phyloP scores from a whole-genome alignment of 1,284 basidiomycete genomes.

The Sporisorium sorghi region DNA sequence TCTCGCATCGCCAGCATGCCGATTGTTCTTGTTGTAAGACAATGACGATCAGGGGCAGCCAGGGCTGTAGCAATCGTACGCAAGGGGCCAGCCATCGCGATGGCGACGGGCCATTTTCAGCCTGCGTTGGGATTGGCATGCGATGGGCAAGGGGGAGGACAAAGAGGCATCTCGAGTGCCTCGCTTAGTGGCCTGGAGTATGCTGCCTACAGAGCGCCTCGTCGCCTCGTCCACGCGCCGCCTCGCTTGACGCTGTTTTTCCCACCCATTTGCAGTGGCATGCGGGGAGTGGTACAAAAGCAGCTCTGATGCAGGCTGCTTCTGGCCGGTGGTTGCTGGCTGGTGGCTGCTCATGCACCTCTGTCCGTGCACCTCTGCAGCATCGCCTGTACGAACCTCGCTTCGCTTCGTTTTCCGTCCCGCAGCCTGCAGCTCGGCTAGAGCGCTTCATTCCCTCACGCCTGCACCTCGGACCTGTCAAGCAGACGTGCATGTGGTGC shows the following conservation, averaged over 20 bases:
- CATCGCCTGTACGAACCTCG: conserved; percentile 6
- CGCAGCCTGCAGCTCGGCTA: conserved; percentile 39
- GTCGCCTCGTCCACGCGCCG: neutral
- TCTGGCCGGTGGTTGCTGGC: too few relatives aligned
- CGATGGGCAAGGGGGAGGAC: conserved; percentile 2
- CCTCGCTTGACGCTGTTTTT: conserved; percentile 25
- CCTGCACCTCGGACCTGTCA: conserved; percentile 59
- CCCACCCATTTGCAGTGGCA: conserved; percentile 12
- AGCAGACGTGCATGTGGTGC: conserved; percentile 45
- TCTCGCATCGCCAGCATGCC: neutral
- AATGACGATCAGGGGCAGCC: conserved; percentile 3
- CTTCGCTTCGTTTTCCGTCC: conserved; percentile 16
- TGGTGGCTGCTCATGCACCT: too few relatives aligned
- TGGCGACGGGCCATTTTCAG: conserved; percentile 1
- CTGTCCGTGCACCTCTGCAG: conserved; percentile 11
- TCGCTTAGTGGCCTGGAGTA: conserved; percentile 25
- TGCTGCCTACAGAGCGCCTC: conserved; percentile 6
- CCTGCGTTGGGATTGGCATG: conserved; percentile 14
- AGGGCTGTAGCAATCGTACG: conserved; percentile 20
- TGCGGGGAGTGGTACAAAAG: conserved; percentile 14
- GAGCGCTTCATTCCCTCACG: conserved; percentile 37
- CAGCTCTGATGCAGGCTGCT: neutral
- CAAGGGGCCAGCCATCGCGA: conserved; percentile 23
- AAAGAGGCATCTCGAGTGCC: conserved; percentile 21
- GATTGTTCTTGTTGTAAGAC: neutral